These are phyloP conservation scores for Hemileia vastatrix DNA, from an alignment of 1,284 basidiomycete genomes.

Conservation along the genomic window DNA sequence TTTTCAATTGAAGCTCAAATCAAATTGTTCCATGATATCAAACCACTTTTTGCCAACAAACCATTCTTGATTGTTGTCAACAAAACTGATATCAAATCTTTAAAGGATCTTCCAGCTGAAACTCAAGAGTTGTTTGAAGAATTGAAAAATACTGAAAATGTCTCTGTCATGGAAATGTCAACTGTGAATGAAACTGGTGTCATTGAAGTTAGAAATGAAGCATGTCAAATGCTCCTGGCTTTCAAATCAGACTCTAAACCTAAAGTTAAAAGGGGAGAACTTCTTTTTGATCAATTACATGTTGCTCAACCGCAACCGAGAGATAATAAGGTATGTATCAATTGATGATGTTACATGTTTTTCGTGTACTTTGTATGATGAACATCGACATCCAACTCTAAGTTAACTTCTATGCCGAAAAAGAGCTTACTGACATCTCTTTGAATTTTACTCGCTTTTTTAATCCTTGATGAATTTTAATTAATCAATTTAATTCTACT, in stretches of 20 bases:
- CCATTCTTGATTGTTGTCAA: slow-evolving; percentile 86
- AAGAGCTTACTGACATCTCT: too few species aligned
- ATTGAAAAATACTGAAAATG: slow-evolving; percentile 63
- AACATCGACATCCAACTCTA: too few species aligned
- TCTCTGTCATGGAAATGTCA: slow-evolving; percentile 58
- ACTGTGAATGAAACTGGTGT: slow-evolving; percentile 91
- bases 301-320: slow-evolving; percentile 78
- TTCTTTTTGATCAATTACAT: slow-evolving; percentile 82
- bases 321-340: slow-evolving; percentile 71
- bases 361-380: too few species aligned
- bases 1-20: slow-evolving; percentile 88
- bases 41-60: slow-evolving; percentile 84
- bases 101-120: slow-evolving; percentile 67
- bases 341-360: too few species aligned
- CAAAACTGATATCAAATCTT: slow-evolving; percentile 81
- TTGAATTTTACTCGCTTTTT: too few species aligned
- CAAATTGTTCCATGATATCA: slow-evolving; percentile 95
- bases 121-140: slow-evolving; percentile 69
- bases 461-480: too few species aligned
- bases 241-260: slow-evolving; percentile 86
- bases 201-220: slow-evolving; percentile 82
- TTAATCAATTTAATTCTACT: slow-evolving; percentile 45
- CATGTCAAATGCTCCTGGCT: slow-evolving; percentile 82
- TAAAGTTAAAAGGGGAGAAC: slow-evolving; percentile 79
- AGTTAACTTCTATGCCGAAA: too few species aligned